Conservation (phyloP, 2,329 filamentous ascomycete species). For the Beauveria sp. region DNA sequence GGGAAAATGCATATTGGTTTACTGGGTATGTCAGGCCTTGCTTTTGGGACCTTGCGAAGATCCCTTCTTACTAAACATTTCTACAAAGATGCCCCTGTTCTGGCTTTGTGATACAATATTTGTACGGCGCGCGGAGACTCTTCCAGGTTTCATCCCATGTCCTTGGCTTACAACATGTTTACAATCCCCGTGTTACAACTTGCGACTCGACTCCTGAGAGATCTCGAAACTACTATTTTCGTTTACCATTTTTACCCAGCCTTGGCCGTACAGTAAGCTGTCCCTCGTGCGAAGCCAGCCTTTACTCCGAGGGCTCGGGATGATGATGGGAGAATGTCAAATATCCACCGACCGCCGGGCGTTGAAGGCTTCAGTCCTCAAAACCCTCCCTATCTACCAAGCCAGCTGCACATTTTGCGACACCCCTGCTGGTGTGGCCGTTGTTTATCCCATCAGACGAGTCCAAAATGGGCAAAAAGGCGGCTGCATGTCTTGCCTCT, state of each 20-base stretch:
- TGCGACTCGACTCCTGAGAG: neutral
- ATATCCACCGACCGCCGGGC: neutral
- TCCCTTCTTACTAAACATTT: neutral
- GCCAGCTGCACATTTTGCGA: neutral
- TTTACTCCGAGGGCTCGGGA: neutral
- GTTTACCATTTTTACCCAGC: neutral
- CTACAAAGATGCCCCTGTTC: neutral
- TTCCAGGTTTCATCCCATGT: slow-evolving; percentile 9
- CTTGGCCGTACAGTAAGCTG: neutral
- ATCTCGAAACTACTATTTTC: neutral
- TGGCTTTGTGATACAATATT: neutral
- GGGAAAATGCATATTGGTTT: neutral
- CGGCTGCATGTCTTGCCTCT: slow-evolving; percentile 6
- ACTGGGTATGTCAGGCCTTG: neutral
- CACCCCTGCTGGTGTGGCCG: neutral
- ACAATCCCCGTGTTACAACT: neutral
- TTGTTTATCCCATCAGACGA: slow-evolving; percentile 5
- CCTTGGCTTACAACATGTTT: neutral
- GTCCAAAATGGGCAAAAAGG: slow-evolving; percentile 6
- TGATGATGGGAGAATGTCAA: neutral
- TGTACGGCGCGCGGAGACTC: neutral
- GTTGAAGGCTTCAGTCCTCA: neutral
- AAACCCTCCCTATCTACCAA: neutral
- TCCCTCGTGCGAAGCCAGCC: neutral
- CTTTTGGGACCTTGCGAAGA: slow-evolving; percentile 3